Evolutionary conservation across 2,329 filamentous ascomycete genomes (phyloP).

Genomic region (Phaeoacremonium minimum): DNA sequence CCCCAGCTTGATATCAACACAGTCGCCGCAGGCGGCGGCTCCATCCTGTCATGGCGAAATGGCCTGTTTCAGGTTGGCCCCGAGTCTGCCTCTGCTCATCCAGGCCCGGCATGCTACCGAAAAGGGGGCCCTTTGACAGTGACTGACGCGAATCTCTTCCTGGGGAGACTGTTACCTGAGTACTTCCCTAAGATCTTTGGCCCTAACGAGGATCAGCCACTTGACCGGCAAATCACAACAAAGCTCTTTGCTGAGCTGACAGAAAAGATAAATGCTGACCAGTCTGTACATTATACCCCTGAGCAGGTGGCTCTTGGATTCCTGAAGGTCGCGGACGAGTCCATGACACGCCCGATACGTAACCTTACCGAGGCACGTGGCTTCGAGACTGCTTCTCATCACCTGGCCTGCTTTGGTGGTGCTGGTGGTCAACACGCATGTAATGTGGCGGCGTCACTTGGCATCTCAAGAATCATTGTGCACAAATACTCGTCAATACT

Average conservation of each 20-base stretch:
- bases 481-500: constrained; percentile 7
- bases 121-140: constrained; percentile 7
- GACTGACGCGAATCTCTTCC: constrained; percentile 4
- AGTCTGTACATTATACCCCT: not conserved
- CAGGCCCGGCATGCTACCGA: constrained; percentile 5
- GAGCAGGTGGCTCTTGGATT: constrained; percentile 6
- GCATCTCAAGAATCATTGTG: constrained; percentile 2
- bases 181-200: constrained; percentile 6
- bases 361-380: constrained; percentile 4
- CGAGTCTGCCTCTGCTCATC: constrained; percentile 1
- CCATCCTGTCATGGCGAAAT: constrained; percentile 6
- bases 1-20: constrained; percentile 8
- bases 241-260: constrained; percentile 1
- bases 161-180: constrained; percentile 5
- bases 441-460: constrained; percentile 3
- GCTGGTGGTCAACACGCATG: constrained; percentile 6
- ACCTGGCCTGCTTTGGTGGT: constrained; percentile 49
- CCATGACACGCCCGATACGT: constrained; percentile 5
- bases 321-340: constrained; percentile 4
- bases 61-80: constrained; percentile 5
- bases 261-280: constrained; percentile 4
- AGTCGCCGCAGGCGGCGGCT: constrained; percentile 4
- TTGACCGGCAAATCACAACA: constrained; percentile 2
- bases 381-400: constrained; percentile 49
- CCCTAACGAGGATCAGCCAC: constrained; percentile 3